phyloP scores from a whole-genome alignment of 2,329 filamentous ascomycete genomes.

The Paradendryphiella salina region DNA sequence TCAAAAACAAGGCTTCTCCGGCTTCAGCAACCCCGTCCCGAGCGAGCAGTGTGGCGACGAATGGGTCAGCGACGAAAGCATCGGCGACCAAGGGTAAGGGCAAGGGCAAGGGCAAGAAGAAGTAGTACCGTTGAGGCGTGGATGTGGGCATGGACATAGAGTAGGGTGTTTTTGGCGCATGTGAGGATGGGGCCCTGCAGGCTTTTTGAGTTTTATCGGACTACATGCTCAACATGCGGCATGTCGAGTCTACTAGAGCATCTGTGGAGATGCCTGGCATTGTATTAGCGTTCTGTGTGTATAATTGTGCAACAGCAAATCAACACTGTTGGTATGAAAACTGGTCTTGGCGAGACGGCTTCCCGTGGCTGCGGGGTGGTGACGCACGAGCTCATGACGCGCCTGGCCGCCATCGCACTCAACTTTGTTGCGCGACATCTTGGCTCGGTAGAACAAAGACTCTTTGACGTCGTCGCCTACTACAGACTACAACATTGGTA shows the following conservation, averaged over 20 bases:
- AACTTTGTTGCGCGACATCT: constrained; percentile 10
- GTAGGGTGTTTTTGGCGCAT: constrained; percentile 4
- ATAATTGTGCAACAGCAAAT: not conserved
- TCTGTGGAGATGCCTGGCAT: not conserved
- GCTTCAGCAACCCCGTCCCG: constrained; percentile 78
- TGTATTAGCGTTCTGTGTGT: not conserved
- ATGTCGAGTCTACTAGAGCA: constrained; percentile 1
- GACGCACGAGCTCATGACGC: constrained; percentile 17
- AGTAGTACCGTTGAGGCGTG: constrained; percentile 22
- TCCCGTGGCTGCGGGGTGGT: constrained; percentile 17
- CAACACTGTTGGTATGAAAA: not conserved
- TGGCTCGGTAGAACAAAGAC: not conserved
- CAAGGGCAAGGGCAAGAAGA: constrained; percentile 58
- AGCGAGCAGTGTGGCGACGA: constrained; percentile 85
- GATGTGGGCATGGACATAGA: not conserved
- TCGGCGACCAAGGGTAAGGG: constrained; percentile 53
- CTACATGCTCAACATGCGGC: not conserved
- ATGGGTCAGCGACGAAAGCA: constrained; percentile 59
- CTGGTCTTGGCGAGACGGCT: too few relatives aligned
- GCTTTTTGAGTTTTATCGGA: not conserved
- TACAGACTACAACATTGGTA: too few relatives aligned
- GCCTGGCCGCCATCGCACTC: constrained; percentile 1
- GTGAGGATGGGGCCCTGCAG: not conserved
- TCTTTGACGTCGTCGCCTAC: too few relatives aligned
- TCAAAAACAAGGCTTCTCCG: constrained; percentile 75